Percentiles rank a stretch among this genome's conserved stretches.
These are phyloP conservation scores for Tolypocladium album DNA, from an alignment of 2,329 filamentous ascomycete species.

Conservation along the genomic window DNA sequence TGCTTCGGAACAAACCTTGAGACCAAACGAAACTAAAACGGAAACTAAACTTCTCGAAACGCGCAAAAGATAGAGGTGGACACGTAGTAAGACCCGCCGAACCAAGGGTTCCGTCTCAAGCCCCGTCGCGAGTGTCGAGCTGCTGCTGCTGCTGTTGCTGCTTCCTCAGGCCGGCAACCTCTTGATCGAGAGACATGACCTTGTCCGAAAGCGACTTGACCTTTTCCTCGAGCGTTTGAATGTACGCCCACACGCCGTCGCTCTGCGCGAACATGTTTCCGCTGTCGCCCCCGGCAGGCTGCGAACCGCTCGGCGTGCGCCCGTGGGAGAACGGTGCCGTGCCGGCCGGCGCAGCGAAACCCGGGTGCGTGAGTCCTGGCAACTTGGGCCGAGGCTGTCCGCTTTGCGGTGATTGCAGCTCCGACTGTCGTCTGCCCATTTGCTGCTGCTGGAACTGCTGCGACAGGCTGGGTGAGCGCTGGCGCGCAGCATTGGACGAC, in stretches of 20 bases:
- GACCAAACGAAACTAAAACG: not conserved
- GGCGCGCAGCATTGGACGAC: slow-evolving; percentile 36
- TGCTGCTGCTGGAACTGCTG: slow-evolving; percentile 56
- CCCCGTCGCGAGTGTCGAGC: slow-evolving; percentile 18
- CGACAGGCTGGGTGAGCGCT: slow-evolving; percentile 55
- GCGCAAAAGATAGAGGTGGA: not conserved
- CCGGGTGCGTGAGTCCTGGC: slow-evolving; percentile 24
- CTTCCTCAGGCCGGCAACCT: slow-evolving; percentile 21
- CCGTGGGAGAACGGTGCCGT: slow-evolving; percentile 19
- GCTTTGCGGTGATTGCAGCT: slow-evolving; percentile 42
- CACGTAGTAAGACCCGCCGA: slow-evolving; percentile 1
- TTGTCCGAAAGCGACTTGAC: slow-evolving; percentile 25
- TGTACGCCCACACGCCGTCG: slow-evolving; percentile 60
- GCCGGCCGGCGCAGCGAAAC: slow-evolving; percentile 18
- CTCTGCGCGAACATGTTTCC: slow-evolving; percentile 55
- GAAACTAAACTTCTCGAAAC: not conserved
- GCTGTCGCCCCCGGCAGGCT: slow-evolving; percentile 44
- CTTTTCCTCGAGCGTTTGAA: slow-evolving; percentile 57
- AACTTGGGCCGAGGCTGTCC: slow-evolving; percentile 27
- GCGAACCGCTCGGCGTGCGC: slow-evolving; percentile 34
- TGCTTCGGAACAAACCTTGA: not conserved
- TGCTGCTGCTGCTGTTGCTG: slow-evolving; percentile 5
- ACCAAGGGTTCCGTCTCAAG: not conserved
- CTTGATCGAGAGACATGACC: slow-evolving; percentile 20
- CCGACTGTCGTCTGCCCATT: slow-evolving; percentile 41